These are phyloP conservation scores for Geotrichum citri-aurantii DNA, from an alignment of 1,139 yeast species.

Conservation along the genomic window DNA sequence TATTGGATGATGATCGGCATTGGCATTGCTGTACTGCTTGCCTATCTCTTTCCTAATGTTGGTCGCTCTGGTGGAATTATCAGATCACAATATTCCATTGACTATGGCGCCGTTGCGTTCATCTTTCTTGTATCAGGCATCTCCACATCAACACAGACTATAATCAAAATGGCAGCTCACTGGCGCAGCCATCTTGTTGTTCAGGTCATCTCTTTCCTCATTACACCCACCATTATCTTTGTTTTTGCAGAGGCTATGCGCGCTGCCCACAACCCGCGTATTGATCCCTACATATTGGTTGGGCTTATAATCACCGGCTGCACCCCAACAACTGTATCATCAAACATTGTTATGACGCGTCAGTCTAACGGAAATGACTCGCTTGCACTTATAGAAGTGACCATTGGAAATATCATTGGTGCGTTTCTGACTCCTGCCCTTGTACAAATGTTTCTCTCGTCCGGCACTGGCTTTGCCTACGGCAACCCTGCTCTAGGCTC, in stretches of 20 bases:
- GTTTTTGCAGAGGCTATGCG: conserved; percentile 69
- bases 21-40: conserved; percentile 67
- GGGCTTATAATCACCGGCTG: conserved; percentile 79
- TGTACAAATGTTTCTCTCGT: conserved; percentile 58
- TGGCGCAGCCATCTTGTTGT: conserved; percentile 83
- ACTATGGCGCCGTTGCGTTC: conserved; percentile 81
- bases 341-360: conserved; percentile 84
- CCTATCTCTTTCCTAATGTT: conserved; percentile 72
- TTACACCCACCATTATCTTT: conserved; percentile 68
- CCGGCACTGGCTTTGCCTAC: conserved; percentile 54
- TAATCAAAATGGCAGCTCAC: conserved; percentile 54
- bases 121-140: conserved; percentile 78
- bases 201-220: conserved; percentile 58
- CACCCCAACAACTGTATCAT: conserved; percentile 87
- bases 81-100: conserved; percentile 65
- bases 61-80: conserved; percentile 81
- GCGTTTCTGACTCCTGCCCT: conserved; percentile 84
- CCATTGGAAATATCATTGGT: conserved; percentile 76
- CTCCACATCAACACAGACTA: conserved; percentile 60
- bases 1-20: conserved; percentile 72
- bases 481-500: conserved; percentile 73
- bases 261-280: conserved; percentile 49
- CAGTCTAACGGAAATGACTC: conserved; percentile 76
- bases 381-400: conserved; percentile 75
- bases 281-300: conserved; percentile 67